Conservation (phyloP, 768 basidiomycete genomes). For the Leucocoprinus leucothites region DNA sequence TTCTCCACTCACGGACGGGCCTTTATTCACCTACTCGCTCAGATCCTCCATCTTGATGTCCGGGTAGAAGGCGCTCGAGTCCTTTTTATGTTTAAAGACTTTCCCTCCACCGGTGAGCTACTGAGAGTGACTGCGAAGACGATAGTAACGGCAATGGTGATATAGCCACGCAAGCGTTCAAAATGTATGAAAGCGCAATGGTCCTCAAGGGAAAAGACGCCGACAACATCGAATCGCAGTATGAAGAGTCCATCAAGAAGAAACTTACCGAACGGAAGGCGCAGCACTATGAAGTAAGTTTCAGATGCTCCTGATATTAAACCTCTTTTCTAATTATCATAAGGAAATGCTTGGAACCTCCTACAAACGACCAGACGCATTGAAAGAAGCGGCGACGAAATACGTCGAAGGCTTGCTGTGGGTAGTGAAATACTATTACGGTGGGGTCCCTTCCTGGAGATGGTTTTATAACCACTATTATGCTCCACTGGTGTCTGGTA, state of each 20-base stretch:
- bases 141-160: no score
- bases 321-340: background rate
- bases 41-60: constrained; percentile 71
- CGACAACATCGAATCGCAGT: constrained; percentile 73
- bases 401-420: constrained; percentile 96
- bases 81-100: no score
- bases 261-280: constrained; percentile 95
- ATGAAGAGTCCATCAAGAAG: constrained; percentile 68
- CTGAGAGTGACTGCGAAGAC: no score
- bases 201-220: constrained; percentile 70
- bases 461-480: constrained; percentile 99
- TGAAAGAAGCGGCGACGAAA: constrained; percentile 68
- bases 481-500: constrained; percentile 93
- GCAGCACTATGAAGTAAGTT: constrained; percentile 79
- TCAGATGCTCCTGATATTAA: constrained; percentile 1
- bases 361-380: constrained; percentile 62
- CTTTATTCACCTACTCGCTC: constrained; percentile 75
- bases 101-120: no score
- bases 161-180: no score
- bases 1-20: constrained; percentile 78
- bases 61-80: constrained; percentile 96
- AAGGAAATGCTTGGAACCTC: constrained; percentile 87
- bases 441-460: constrained; percentile 96
- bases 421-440: constrained; percentile 99
- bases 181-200: no score